Base-by-base conservation (phyloP, 306 rosid species). In the Medicago arabica region DNA sequence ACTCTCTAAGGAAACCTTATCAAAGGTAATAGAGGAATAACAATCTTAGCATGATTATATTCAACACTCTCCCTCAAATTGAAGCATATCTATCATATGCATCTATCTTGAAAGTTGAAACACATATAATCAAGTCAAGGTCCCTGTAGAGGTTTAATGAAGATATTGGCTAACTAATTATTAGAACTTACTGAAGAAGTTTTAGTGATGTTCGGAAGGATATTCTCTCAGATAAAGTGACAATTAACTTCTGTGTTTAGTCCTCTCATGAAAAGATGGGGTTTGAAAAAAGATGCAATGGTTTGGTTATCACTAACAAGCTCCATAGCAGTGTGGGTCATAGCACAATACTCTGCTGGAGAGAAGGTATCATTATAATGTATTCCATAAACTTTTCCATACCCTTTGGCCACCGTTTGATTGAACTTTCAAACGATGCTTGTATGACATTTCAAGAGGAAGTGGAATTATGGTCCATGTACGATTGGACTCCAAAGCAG, bases 401-500 rank as follows among this genome's bases (percentile, higher is more conserved):
- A 54, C 14, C 60, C 60, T 54, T 9, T 54, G 61, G 31, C 61
- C 13, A 18, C 13, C 31, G 0, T 18, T 54, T 2, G 31, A 18
- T 54, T 2, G 31, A 18, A 12, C 61, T 18, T 54, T 54, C 61
- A 18, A 54, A 18, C 7, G 0, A 54, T 18, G 25, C 2, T 9
- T 54, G 61, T 54, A 54, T 54, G 31, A 9, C 6, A 3, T 21
- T 57, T 57, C 62, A 1, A 19, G 62, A 11, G 62, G 8, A 57
- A 57, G 28, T 57, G 62, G 62, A 54, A 18, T 51, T 17, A 57
- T 15, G 62, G 62, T 57, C 36, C 62, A 21, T 21, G n/a, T 57
- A 57, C 21, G 62, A 21, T 57, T 57, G 36, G 36, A 57, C 62
- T 57, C 34, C 62, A 57, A 57, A 57, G 62, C 15, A 57, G 15